These are phyloP conservation scores for Paraglomus brasilianum DNA, from an alignment of 192 early-diverging fungal species.

Conservation along the genomic window DNA sequence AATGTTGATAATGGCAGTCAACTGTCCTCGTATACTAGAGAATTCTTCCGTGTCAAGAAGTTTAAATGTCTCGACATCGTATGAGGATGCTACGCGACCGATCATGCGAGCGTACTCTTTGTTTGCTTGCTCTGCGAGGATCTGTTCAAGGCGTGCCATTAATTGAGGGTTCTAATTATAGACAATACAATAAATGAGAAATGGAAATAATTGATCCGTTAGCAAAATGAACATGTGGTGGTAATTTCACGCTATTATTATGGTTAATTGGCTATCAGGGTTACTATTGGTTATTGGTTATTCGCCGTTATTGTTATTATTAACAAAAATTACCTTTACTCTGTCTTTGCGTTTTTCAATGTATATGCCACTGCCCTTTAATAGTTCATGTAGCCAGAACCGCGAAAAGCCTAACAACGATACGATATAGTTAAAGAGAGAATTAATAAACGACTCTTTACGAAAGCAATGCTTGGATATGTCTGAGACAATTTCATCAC, in stretches of 20 bases:
- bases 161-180: conserved; percentile 29
- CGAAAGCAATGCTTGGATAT: no score
- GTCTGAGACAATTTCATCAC: no score
- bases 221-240: neutral
- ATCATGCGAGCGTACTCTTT: conserved; percentile 34
- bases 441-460: no score
- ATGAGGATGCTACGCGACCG: conserved; percentile 24
- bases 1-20: conserved; percentile 33
- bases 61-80: conserved; percentile 32
- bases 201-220: neutral
- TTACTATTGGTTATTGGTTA: no score
- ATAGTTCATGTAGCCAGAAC: conserved; percentile 33
- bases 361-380: conserved; percentile 30
- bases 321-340: conserved; percentile 22
- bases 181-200: neutral
- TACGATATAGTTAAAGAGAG: no score
- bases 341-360: conserved; percentile 19
- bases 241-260: no score
- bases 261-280: no score
- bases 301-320: no score
- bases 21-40: conserved; percentile 23
- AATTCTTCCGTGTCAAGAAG: conserved; percentile 30
- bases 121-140: conserved; percentile 34
- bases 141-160: conserved; percentile 21
- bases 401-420: conserved; percentile 30